phyloP scores from a whole-genome alignment of 148 eudicot genomes.

The Fagopyrum tataricum region DNA sequence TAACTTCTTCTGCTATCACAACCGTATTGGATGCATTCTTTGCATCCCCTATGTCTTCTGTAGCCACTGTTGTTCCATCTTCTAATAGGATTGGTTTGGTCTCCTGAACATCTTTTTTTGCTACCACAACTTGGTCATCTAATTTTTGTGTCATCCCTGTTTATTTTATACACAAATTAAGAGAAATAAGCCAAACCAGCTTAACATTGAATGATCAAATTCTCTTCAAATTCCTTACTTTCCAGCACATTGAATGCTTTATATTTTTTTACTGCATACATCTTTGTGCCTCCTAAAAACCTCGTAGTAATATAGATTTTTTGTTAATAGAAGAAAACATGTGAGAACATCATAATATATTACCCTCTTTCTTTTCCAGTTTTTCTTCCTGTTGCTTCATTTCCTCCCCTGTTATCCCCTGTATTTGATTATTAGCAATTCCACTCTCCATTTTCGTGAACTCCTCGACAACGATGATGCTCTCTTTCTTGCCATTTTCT shows the following conservation, averaged over 20 bases:
- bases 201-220: neutral
- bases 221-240: neutral
- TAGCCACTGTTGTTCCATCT: neutral
- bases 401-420: neutral
- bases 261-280: too few relatives aligned
- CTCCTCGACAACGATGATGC: neutral
- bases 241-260: too few relatives aligned
- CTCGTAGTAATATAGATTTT: neutral
- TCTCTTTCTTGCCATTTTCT: neutral
- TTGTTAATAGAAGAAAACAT: neutral
- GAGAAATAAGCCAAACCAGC: neutral
- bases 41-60: neutral
- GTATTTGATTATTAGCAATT: neutral
- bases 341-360: neutral
- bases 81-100: neutral
- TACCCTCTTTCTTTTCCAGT: neutral
- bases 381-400: slow-evolving; percentile 7
- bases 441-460: neutral
- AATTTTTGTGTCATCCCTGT: neutral
- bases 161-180: neutral
- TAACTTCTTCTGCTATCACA: neutral
- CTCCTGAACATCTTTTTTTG: slow-evolving; percentile 3
- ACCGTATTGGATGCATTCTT: neutral
- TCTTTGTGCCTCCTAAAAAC: neutral
- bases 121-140: neutral